Conservation (phyloP, 2,329 filamentous ascomycete genomes). For the Calonectria naviculata region DNA sequence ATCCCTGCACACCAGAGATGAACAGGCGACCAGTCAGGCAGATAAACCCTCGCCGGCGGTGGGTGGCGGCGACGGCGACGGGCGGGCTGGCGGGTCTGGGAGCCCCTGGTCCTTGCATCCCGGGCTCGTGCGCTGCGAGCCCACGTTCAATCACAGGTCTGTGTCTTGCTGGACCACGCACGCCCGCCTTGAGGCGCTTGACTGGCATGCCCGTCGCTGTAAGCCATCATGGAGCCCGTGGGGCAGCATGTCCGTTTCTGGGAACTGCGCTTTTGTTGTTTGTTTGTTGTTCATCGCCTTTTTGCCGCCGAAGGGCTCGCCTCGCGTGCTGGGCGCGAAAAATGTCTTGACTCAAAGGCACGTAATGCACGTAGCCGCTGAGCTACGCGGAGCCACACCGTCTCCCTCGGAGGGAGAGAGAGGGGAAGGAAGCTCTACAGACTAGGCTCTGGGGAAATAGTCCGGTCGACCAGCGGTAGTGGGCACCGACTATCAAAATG, state of each 20-base stretch:
- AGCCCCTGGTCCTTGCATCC: constrained; percentile 17
- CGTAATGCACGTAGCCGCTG: too few relatives aligned
- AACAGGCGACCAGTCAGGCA: constrained; percentile 3
- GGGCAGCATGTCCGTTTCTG: too few relatives aligned
- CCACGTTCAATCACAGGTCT: not conserved
- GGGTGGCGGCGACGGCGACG: constrained; percentile 2
- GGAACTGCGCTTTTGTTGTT: too few relatives aligned
- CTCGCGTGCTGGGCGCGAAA: too few relatives aligned
- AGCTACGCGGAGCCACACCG: too few relatives aligned
- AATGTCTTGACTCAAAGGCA: too few relatives aligned
- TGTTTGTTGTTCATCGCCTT: not conserved
- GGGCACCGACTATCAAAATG: constrained; percentile 2
- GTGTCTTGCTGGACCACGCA: not conserved
- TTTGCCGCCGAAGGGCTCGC: too few relatives aligned
- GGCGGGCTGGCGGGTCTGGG: not conserved
- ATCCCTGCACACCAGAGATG: constrained; percentile 1
- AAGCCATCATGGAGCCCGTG: constrained; percentile 27
- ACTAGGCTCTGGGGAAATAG: too few relatives aligned
- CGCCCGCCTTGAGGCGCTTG: not conserved
- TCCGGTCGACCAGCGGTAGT: not conserved
- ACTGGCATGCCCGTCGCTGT: constrained; percentile 20
- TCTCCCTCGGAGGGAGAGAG: too few relatives aligned
- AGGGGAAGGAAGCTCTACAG: too few relatives aligned
- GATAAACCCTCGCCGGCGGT: not conserved
- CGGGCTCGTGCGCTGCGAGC: constrained; percentile 1